Conservation (phyloP, 495 filamentous ascomycete species). For the Neurospora sp. region DNA sequence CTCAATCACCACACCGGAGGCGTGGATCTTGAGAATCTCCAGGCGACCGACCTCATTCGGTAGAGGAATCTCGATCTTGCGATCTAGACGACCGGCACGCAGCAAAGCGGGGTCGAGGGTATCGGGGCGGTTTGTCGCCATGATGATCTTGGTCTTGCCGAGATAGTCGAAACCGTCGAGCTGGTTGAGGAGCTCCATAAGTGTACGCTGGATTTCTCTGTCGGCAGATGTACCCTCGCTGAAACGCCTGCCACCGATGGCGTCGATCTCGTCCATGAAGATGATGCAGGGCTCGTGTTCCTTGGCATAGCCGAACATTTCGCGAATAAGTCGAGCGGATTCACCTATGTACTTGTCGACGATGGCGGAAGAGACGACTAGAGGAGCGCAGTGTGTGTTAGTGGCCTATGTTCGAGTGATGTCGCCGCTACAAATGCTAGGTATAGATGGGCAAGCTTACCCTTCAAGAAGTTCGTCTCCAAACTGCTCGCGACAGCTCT, state of each 20-base stretch:
- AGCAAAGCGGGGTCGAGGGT: conserved; percentile 93
- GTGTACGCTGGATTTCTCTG: conserved; percentile 95
- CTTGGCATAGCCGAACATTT: conserved; percentile 99
- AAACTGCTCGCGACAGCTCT: conserved; percentile 93
- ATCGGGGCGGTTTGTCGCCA: conserved; percentile 98
- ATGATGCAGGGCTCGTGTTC: conserved; percentile 99
- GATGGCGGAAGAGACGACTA: conserved; percentile 98
- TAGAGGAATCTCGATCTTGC: conserved; percentile 97
- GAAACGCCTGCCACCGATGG: conserved; percentile 93
- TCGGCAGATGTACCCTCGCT: conserved; percentile 98
- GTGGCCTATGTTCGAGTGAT: conserved; percentile 10
- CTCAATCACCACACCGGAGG: conserved; percentile 73
- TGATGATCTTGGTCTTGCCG: conserved; percentile 99
- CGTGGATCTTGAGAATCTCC: conserved; percentile 98
- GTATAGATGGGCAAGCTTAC: conserved; percentile 33
- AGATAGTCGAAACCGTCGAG: conserved; percentile 99
- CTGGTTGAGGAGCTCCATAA: conserved; percentile 99
- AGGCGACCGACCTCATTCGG: conserved; percentile 98
- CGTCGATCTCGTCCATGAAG: conserved; percentile 99
- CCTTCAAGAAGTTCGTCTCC: conserved; percentile 98
- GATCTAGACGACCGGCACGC: conserved; percentile 85
- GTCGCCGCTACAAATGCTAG: background rate
- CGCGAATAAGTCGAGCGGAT: conserved; percentile 91
- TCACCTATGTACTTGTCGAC: conserved; percentile 99
- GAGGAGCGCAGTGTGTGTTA: background rate